A percentile compares a stretch with the other conserved stretches of the same genome.
Evolutionary conservation across 371 early-diverging fungal genomes (phyloP).

Genomic region (Umbelopsis sp.): DNA sequence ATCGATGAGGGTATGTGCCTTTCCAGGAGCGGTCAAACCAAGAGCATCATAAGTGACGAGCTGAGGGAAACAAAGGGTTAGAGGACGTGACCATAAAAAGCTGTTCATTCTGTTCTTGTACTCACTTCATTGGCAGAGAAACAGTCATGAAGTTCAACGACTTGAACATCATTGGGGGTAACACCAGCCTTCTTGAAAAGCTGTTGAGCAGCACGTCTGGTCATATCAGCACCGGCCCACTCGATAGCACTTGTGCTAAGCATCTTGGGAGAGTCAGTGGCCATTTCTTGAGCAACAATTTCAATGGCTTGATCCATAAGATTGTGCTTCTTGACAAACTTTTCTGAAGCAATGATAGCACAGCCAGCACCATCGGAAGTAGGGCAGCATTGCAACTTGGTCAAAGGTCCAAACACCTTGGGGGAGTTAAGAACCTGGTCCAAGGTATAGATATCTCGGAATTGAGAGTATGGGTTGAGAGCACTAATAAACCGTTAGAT

Average conservation of each 20-base stretch:
- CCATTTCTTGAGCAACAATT: conserved; percentile 72
- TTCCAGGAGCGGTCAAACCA: conserved; percentile 67
- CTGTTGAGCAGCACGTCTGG: conserved; percentile 62
- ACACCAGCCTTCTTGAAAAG: conserved; percentile 65
- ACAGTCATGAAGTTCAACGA: conserved; percentile 84
- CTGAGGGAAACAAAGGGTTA: conserved; percentile 23
- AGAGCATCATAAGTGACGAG: conserved; percentile 80
- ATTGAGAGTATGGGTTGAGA: conserved; percentile 82
- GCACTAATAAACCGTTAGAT: conserved; percentile 38
- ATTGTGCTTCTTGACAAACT: conserved; percentile 65
- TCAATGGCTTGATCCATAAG: conserved; percentile 74
- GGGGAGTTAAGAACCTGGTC: conserved; percentile 70
- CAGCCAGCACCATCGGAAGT: conserved; percentile 81
- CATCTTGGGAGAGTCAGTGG: conserved; percentile 72
- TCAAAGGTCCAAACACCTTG: conserved; percentile 71
- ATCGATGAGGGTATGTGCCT: conserved; percentile 66
- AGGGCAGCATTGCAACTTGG: conserved; percentile 80
- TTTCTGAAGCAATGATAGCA: conserved; percentile 71
- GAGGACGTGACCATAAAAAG: background rate
- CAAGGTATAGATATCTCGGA: conserved; percentile 68
- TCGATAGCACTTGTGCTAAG: conserved; percentile 65
- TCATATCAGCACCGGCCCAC: conserved; percentile 77
- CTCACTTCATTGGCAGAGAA: conserved; percentile 77
- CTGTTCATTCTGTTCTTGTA: background rate
- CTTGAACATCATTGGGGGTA: conserved; percentile 65